Conservation (phyloP, 129 eudicot genomes). For the Chrysanthemum makinoi region DNA sequence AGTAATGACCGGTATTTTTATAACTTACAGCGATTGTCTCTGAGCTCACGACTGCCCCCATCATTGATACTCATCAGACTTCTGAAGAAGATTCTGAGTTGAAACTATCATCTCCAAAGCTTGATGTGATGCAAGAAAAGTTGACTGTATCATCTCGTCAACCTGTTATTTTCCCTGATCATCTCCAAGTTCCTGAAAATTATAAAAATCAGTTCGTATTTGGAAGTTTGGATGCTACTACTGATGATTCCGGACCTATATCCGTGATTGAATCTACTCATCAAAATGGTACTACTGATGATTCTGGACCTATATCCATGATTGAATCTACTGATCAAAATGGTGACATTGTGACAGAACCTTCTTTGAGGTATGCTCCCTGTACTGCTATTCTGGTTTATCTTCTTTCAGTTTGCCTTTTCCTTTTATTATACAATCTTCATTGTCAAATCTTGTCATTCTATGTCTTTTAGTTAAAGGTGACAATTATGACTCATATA, state of each 20-base stretch:
- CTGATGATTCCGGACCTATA: constrained; percentile 24
- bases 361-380: background rate
- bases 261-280: constrained; percentile 24
- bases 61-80: constrained; percentile 8
- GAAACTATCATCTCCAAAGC: constrained; percentile 38
- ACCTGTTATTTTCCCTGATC: constrained; percentile 67
- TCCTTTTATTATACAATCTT: background rate
- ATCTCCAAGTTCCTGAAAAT: constrained; percentile 62
- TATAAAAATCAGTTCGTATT: constrained; percentile 48
- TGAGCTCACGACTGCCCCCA: constrained; percentile 19
- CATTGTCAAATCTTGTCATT: background rate
- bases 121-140: constrained; percentile 43
- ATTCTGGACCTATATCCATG: constrained; percentile 23
- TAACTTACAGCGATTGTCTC: constrained; percentile 21
- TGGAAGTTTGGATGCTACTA: constrained; percentile 60
- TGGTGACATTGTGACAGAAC: constrained; percentile 31
- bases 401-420: background rate
- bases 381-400: constrained; percentile 3
- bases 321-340: constrained; percentile 23
- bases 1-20: too few species aligned
- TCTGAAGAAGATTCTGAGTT: constrained; percentile 33
- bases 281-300: constrained; percentile 12
- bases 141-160: constrained; percentile 34
- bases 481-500: too few species aligned
- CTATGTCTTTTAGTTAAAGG: background rate